phyloP scores from a whole-genome alignment of 2,329 filamentous ascomycete genomes.

The Epichloe sylvatica region DNA sequence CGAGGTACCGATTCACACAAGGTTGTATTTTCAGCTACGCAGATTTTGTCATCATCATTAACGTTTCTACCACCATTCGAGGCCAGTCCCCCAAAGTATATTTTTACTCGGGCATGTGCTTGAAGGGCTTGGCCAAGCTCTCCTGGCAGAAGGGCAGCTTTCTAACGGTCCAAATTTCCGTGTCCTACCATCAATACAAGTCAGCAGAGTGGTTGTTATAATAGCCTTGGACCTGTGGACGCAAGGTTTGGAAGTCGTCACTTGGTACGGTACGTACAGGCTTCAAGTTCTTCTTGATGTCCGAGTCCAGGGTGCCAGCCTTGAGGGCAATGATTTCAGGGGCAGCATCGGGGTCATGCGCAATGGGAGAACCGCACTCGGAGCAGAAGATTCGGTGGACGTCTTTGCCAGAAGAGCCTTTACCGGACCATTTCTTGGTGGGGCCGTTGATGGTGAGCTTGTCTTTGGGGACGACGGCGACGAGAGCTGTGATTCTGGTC shows the following conservation, averaged over 20 bases:
- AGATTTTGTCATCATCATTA: background rate
- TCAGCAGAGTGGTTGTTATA: background rate
- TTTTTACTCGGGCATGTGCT: constrained; percentile 46
- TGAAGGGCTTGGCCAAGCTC: constrained; percentile 46
- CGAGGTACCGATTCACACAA: background rate
- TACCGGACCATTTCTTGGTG: constrained; percentile 48
- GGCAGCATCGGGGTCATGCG: constrained; percentile 57
- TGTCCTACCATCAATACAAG: constrained; percentile 31
- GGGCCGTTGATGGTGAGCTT: constrained; percentile 50
- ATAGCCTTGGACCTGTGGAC: too few species aligned
- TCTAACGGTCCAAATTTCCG: constrained; percentile 55
- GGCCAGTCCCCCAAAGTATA: background rate
- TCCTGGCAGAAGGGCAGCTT: constrained; percentile 60
- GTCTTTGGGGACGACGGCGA: constrained; percentile 51
- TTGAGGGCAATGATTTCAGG: constrained; percentile 56
- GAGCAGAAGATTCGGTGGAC: constrained; percentile 58
- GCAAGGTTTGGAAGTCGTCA: background rate
- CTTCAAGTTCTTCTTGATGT: constrained; percentile 55
- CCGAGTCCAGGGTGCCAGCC: constrained; percentile 47
- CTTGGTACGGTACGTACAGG: constrained; percentile 30
- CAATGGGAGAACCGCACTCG: constrained; percentile 56
- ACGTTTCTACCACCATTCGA: background rate
- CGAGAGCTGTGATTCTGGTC: constrained; percentile 36
- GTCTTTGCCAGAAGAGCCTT: constrained; percentile 44
- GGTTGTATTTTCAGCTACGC: background rate